Base-by-base conservation (phyloP, 257 asterid genomes). In the Verbascum thapsus region DNA sequence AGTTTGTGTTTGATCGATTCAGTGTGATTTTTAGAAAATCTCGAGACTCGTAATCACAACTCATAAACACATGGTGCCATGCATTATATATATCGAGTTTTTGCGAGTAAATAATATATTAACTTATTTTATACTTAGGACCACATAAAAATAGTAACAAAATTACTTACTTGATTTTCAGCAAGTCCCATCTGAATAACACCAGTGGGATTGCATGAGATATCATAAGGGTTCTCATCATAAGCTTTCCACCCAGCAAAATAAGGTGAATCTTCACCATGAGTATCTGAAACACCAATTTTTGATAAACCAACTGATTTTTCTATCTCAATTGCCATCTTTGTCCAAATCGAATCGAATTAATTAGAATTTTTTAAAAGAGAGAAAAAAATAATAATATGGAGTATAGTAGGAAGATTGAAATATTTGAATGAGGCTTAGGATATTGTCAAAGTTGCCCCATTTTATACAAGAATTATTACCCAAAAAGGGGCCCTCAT, bases 231-330 rank as follows among this genome's bases (percentile, higher is more conserved):
- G 64, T 83, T 44, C 38, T 83, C 85, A 67, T 83, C 87, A 51
- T 80, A 83, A 1, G 90, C 85, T 74, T 81, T 83, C 90, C 90
- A 83, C 10, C 90, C 90, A 18, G 90, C 87, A 76, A 83, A 83
- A 38, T 83, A 83, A 6, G 90, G 90, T 38, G 90, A 83, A 49
- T 83, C 76, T 68, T 83, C 90, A 45, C 90, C 90, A 64, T 83
- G 90, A 48, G 90, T 81, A 43, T 83, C 80, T 15, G 90, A 83
- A 2, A 73, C 73, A 5, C 85, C 90, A 16, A 83, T 38, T 61
- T 72, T 74, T 3, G 90, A 83, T 8, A 83, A 66, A 42, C 62
- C 47, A 26, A 73, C 85, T 48, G 53, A 10, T 10, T 30, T 5
- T 61, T 71, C 83, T 56, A 67, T 67, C 61, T 75, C 85, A 26